Conservation (phyloP, 768 basidiomycete species). For the Trametes sanguinea region DNA sequence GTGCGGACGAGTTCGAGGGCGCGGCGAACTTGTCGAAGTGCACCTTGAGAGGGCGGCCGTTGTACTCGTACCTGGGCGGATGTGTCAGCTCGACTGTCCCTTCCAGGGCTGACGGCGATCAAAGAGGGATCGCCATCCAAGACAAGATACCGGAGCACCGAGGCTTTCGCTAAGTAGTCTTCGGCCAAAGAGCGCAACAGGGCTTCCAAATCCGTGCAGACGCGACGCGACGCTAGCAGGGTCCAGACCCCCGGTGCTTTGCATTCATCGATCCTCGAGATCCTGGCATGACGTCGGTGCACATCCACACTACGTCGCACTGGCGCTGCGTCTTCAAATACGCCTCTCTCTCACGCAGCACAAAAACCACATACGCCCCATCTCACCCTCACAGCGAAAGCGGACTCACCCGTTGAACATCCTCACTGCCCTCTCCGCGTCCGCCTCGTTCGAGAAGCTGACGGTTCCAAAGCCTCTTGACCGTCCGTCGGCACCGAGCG, state of each 20-base stretch:
- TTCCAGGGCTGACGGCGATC: no score
- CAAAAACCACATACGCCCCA: no score
- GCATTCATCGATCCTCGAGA: no score
- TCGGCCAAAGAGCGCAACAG: not conserved
- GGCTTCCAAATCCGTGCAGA: not conserved
- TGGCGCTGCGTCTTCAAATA: not conserved
- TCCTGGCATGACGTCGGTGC: not conserved
- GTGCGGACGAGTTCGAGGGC: conserved; percentile 29
- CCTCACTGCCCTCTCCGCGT: conserved; percentile 80
- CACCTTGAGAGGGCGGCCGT: conserved; percentile 85
- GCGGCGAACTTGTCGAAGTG: conserved; percentile 83
- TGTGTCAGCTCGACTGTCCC: not conserved
- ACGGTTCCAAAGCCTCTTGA: conserved; percentile 94
- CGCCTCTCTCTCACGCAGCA: not conserved
- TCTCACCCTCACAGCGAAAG: not conserved
- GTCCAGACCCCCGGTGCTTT: not conserved
- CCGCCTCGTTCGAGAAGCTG: conserved; percentile 77
- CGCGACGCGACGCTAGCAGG: not conserved
- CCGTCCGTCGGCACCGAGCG: conserved; percentile 79
- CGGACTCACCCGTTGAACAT: conserved; percentile 86
- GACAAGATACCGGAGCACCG: not conserved
- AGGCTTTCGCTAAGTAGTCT: not conserved
- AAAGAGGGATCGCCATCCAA: no score
- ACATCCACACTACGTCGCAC: not conserved
- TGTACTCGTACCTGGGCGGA: conserved; percentile 73